Conservation (phyloP, 176 grass and related monocot species). For the Panicum miliaceum region DNA sequence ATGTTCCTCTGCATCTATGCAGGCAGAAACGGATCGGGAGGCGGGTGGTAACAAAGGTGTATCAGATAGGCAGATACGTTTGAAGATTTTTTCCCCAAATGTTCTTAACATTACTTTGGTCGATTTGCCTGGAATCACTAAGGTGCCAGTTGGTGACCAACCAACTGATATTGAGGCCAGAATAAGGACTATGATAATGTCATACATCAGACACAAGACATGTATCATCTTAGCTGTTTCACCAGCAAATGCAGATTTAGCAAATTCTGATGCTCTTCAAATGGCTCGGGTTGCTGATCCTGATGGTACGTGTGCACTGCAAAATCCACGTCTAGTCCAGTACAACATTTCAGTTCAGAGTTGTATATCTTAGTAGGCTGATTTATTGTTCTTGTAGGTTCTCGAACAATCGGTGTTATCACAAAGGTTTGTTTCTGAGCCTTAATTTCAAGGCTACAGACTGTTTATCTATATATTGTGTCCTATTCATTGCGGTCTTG, state of each 20-base stretch:
- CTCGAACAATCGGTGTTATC: conserved; percentile 98
- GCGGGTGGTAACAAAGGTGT: conserved; percentile 90
- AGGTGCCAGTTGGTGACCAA: conserved; percentile 98
- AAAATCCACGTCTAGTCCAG: neutral
- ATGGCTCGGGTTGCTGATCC: conserved; percentile 93
- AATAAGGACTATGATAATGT: conserved; percentile 99
- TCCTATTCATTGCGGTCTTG: neutral
- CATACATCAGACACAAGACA: conserved; percentile 95
- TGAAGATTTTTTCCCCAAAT: conserved; percentile 99
- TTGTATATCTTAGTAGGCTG: conserved; percentile 17
- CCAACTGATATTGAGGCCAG: conserved; percentile 96
- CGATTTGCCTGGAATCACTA: conserved; percentile 97
- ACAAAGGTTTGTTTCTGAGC: conserved; percentile 71
- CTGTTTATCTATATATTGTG: neutral
- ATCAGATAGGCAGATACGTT: conserved; percentile 89
- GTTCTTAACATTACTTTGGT: conserved; percentile 98
- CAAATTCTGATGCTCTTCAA: conserved; percentile 98
- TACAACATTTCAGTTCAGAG: conserved; percentile 17
- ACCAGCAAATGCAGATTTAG: conserved; percentile 96
- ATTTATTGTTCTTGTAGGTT: conserved; percentile 62
- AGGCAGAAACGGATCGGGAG: conserved; percentile 92
- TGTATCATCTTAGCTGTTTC: conserved; percentile 99
- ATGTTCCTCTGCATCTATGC: conserved; percentile 29
- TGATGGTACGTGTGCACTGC: conserved; percentile 62
- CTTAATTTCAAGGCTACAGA: conserved; percentile 16